Evolutionary conservation across 768 basidiomycete genomes (phyloP).

Genomic region (Boletus rubescentipes): DNA sequence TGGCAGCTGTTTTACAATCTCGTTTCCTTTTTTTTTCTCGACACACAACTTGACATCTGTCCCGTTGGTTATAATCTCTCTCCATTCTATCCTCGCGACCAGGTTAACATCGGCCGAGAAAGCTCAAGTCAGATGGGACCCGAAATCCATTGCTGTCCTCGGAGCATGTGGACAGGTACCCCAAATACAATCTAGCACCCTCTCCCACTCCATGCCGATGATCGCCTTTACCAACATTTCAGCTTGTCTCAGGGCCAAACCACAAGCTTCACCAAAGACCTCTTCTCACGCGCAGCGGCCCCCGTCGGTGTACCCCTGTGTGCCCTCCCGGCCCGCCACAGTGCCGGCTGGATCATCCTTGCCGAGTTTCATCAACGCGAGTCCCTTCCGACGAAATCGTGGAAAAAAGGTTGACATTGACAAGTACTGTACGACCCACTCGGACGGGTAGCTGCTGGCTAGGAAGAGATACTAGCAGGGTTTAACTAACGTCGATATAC

Average conservation of each 20-base stretch:
- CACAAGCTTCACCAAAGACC: too few relatives aligned
- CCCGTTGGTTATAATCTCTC: background rate
- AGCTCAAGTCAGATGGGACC: background rate
- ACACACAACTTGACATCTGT: background rate
- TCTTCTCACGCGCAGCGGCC: background rate
- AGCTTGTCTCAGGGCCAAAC: background rate
- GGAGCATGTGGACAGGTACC: background rate
- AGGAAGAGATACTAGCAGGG: background rate
- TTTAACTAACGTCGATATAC: conserved; percentile 8
- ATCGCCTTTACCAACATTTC: background rate
- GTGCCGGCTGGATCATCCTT: background rate
- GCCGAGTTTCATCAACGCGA: too few relatives aligned
- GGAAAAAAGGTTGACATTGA: background rate
- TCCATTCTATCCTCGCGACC: too few relatives aligned
- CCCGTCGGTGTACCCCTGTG: background rate
- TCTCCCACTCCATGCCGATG: background rate
- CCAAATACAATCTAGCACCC: background rate
- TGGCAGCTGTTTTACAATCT: background rate
- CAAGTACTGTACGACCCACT: background rate
- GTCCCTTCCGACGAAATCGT: conserved; percentile 5
- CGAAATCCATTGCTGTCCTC: background rate
- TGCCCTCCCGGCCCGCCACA: background rate
- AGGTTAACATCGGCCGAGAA: background rate
- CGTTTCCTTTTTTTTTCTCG: background rate
- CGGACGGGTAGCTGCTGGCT: too few relatives aligned